phyloP scores from a whole-genome alignment of 208 protist genomes.

The Jaenimonas drosophilae region DNA sequence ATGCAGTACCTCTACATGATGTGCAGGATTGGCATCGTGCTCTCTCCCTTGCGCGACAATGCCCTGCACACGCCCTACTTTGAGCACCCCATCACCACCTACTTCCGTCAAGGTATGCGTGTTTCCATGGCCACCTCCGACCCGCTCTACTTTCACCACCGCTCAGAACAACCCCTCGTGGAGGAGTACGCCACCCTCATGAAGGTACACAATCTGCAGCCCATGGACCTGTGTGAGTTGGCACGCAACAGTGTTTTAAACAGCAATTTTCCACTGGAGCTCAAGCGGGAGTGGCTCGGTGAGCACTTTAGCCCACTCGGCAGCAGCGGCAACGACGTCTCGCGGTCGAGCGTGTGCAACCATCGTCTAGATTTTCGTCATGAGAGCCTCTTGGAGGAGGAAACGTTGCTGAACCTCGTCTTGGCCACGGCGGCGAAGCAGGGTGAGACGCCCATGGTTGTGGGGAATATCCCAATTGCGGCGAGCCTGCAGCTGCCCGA shows the following conservation, averaged over 20 bases:
- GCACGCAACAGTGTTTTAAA: conserved; percentile 88
- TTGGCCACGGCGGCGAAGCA: conserved; percentile 47
- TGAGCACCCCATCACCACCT: conserved; percentile 91
- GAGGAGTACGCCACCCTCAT: conserved; percentile 88
- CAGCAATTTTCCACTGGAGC: conserved; percentile 67
- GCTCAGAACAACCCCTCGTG: conserved; percentile 53
- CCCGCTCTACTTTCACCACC: conserved; percentile 90
- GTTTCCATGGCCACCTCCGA: conserved; percentile 97
- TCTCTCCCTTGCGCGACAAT: conserved; percentile 97
- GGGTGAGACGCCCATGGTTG: conserved; percentile 4
- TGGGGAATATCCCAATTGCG: conserved; percentile 3
- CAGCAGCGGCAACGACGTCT: conserved; percentile 46
- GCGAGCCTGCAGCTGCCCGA: conserved; percentile 28
- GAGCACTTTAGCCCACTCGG: conserved; percentile 29
- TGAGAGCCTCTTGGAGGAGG: conserved; percentile 70
- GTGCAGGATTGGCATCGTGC: conserved; percentile 93
- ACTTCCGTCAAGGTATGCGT: conserved; percentile 92
- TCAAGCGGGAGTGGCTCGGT: conserved; percentile 73
- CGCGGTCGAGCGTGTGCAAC: conserved; percentile 52
- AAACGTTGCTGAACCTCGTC: conserved; percentile 65
- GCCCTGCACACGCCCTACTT: conserved; percentile 93
- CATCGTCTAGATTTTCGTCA: conserved; percentile 81
- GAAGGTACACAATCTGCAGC: conserved; percentile 68
- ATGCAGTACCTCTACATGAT: conserved; percentile 98
- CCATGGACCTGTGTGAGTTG: conserved; percentile 78